These are phyloP conservation scores for Sextonia rubra DNA, from an alignment of 164 flowering plant species.

Conservation along the genomic window DNA sequence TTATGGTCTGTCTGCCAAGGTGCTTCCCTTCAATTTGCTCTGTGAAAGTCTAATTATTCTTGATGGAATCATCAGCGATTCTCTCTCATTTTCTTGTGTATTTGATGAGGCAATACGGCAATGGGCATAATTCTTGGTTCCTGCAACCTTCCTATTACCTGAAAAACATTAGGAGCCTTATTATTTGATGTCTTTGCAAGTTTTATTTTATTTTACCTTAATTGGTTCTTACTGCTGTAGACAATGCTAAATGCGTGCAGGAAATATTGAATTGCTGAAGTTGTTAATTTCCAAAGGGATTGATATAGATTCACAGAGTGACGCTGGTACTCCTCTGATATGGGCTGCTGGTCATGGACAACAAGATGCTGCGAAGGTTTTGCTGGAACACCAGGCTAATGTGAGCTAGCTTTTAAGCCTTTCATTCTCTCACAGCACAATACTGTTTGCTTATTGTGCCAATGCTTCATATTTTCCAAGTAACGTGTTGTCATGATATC, in stretches of 20 bases:
- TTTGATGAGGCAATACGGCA: background rate
- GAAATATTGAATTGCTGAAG: conserved; percentile 59
- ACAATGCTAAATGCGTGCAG: conserved; percentile 33
- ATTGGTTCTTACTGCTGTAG: background rate
- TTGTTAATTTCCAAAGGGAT: conserved; percentile 56
- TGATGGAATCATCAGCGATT: too few species aligned
- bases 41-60: too few species aligned
- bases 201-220: too few species aligned
- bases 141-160: background rate
- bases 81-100: background rate
- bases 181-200: background rate
- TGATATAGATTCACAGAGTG: conserved; percentile 75
- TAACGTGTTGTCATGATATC: background rate
- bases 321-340: conserved; percentile 82
- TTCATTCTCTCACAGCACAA: conserved; percentile 64
- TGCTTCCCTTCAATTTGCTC: background rate
- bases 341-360: conserved; percentile 97
- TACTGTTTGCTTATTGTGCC: conserved; percentile 24
- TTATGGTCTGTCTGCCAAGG: background rate
- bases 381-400: conserved; percentile 73
- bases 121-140: background rate
- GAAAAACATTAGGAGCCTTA: background rate
- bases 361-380: conserved; percentile 62
- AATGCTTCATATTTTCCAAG: background rate
- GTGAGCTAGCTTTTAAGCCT: conserved; percentile 29